phyloP scores from a whole-genome alignment of 116 monocot genomes.

The Dioscorea cayenensis region DNA sequence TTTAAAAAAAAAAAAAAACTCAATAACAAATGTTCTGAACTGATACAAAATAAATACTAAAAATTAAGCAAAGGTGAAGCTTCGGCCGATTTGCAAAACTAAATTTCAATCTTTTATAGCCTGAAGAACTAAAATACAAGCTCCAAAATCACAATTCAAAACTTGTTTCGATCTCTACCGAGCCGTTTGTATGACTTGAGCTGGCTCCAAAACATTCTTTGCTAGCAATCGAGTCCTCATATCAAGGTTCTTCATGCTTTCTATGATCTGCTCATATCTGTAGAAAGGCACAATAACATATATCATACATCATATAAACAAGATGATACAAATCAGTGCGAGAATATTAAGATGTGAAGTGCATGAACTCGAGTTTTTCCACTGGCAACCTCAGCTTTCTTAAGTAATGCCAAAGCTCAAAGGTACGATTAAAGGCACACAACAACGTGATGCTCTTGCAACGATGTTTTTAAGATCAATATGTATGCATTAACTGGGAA shows the following conservation, averaged over 20 bases:
- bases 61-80: no score
- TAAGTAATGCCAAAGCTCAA: neutral
- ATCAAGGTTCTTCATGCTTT: constrained; percentile 77
- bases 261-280: constrained; percentile 93
- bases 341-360: neutral
- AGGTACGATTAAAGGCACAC: neutral
- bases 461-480: neutral
- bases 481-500: neutral
- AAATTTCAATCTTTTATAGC: no score
- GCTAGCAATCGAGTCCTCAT: constrained; percentile 68
- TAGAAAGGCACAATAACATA: neutral
- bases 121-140: neutral
- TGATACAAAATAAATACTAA: no score
- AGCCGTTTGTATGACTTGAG: constrained; percentile 37
- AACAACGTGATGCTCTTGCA: neutral
- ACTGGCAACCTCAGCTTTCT: no score
- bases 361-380: no score
- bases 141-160: neutral
- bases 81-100: no score
- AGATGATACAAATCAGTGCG: neutral
- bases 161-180: constrained; percentile 17
- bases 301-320: neutral
- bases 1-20: no score
- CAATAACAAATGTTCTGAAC: no score
- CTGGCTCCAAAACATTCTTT: constrained; percentile 67